Evolutionary conservation across 2,329 filamentous ascomycete species (phyloP).

Genomic region (Fusarium globosum): DNA sequence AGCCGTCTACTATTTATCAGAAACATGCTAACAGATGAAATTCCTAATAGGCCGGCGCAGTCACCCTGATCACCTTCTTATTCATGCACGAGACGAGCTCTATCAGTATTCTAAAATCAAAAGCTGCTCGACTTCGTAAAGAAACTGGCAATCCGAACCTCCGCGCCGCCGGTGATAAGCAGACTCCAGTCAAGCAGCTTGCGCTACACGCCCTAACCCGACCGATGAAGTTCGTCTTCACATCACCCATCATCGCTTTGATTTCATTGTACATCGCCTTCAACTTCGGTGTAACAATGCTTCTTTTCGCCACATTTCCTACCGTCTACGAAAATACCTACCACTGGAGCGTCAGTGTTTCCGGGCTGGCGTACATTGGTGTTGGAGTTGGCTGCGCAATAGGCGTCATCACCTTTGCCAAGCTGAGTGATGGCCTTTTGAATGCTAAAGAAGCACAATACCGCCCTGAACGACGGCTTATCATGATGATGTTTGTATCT

Average conservation of each 20-base stretch:
- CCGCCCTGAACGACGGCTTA: slow-evolving; percentile 14
- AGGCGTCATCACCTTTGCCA: slow-evolving; percentile 21
- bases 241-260: slow-evolving; percentile 58
- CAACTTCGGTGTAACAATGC: slow-evolving; percentile 65
- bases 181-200: neutral
- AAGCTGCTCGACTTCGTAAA: neutral
- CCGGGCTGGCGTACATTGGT: slow-evolving; percentile 38
- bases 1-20: too few relatives aligned
- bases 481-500: slow-evolving; percentile 15
- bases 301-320: slow-evolving; percentile 66
- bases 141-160: neutral
- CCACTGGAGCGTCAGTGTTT: slow-evolving; percentile 47
- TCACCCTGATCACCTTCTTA: accelerated
- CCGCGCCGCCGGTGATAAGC: accelerated
- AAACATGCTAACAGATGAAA: too few relatives aligned
- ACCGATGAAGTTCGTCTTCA: slow-evolving; percentile 62
- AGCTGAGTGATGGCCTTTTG: slow-evolving; percentile 13
- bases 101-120: neutral
- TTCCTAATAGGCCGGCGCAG: neutral
- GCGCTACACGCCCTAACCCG: neutral
- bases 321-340: slow-evolving; percentile 59
- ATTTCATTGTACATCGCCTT: slow-evolving; percentile 62
- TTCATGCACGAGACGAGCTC: neutral
- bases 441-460: neutral
- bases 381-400: slow-evolving; percentile 24